Conservation (phyloP, 2,329 filamentous ascomycete genomes). For the Calonectria hawksworthii region DNA sequence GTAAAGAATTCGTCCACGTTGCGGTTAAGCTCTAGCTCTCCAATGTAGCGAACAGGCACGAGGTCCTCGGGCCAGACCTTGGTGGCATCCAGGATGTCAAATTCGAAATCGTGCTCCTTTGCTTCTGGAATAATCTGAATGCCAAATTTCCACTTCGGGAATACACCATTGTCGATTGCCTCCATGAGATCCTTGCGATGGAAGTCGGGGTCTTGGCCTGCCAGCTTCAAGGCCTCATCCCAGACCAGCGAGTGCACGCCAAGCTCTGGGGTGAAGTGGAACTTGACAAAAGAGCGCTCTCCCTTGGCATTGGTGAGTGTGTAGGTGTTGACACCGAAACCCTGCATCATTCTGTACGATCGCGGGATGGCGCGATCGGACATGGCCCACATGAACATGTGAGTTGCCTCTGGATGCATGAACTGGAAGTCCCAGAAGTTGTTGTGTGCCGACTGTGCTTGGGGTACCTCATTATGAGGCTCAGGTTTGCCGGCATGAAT, state of each 20-base stretch:
- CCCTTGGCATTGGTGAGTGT: conserved; percentile 77
- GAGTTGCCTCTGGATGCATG: conserved; percentile 75
- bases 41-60: conserved; percentile 82
- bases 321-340: conserved; percentile 87
- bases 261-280: conserved; percentile 80
- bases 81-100: conserved; percentile 87
- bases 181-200: conserved; percentile 83
- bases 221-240: conserved; percentile 84
- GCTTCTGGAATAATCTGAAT: conserved; percentile 83
- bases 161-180: conserved; percentile 79
- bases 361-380: conserved; percentile 80
- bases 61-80: conserved; percentile 88
- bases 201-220: conserved; percentile 83
- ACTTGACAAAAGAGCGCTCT: conserved; percentile 82
- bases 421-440: conserved; percentile 84
- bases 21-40: conserved; percentile 82
- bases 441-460: conserved; percentile 79
- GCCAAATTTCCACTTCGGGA: conserved; percentile 84
- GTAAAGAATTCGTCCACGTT: conserved; percentile 88
- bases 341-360: conserved; percentile 88
- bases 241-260: conserved; percentile 83
- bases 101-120: conserved; percentile 83
- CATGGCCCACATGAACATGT: conserved; percentile 87
- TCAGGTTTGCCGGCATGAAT: conserved; percentile 76
- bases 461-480: conserved; percentile 78